Evolutionary conservation across 805 yeast genomes (phyloP).

Genomic region (Metschnikowia colocasiae): DNA sequence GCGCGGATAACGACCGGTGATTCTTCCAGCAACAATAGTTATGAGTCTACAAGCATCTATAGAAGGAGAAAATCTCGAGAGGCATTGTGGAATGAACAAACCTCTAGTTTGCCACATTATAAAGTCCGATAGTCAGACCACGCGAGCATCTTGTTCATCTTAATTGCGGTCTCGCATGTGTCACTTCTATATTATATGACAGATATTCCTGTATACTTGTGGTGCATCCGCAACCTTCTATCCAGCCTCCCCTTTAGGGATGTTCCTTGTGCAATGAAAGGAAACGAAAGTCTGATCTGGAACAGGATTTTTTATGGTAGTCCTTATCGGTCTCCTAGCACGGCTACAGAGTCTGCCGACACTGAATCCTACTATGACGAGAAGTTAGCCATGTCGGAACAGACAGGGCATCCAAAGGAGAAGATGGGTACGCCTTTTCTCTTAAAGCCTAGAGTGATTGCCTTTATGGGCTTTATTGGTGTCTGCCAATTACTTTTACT

Average conservation of each 20-base stretch:
- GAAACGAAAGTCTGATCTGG: constrained; percentile 18
- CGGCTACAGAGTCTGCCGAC: neutral
- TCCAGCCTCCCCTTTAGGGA: neutral
- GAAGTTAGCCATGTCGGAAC: neutral
- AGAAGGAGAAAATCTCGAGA: too few species aligned
- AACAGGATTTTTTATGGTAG: constrained; percentile 15
- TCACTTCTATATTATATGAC: neutral
- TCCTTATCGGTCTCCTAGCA: neutral
- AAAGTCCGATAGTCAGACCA: too few species aligned
- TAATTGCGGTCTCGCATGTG: neutral
- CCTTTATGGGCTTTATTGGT: too few species aligned
- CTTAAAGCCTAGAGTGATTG: neutral
- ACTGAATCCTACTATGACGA: neutral
- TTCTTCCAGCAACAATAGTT: neutral
- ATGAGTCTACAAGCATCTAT: neutral
- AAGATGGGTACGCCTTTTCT: neutral
- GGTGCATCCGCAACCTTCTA: neutral
- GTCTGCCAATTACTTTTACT: neutral
- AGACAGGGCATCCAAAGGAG: neutral
- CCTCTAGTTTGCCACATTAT: too few species aligned
- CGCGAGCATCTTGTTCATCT: too few species aligned
- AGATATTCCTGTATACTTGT: neutral
- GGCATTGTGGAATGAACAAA: too few species aligned
- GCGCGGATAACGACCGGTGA: neutral
- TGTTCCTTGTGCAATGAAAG: neutral